A percentile compares a stretch with the other conserved stretches of the same genome.
These are phyloP conservation scores for Ceratocystis cubensis DNA, from an alignment of 2,329 filamentous ascomycete species.

Conservation along the genomic window DNA sequence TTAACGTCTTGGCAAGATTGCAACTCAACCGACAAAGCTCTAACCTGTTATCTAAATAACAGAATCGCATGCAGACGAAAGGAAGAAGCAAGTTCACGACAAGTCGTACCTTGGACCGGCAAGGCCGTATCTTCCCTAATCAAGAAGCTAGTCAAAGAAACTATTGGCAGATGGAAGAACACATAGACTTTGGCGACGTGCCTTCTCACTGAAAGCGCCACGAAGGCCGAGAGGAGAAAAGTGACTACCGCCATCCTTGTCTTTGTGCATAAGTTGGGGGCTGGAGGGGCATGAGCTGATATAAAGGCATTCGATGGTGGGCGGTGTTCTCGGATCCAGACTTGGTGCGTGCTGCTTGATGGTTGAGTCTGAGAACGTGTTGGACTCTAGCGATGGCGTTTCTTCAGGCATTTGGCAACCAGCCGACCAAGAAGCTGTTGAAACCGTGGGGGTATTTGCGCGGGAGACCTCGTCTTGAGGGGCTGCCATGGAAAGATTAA, in stretches of 20 bases:
- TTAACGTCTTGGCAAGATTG: not conserved
- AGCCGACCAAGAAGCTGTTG: not conserved
- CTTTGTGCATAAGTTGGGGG: slow-evolving; percentile 8
- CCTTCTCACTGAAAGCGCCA: not conserved
- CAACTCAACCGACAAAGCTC: not conserved
- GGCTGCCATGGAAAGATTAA: not conserved
- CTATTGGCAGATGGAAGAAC: slow-evolving; percentile 8
- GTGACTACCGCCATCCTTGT: not conserved
- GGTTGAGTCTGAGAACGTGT: slow-evolving; percentile 14
- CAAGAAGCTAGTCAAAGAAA: not conserved
- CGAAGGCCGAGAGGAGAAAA: slow-evolving; percentile 1
- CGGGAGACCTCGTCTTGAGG: slow-evolving; percentile 1
- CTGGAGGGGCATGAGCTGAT: slow-evolving; percentile 18
- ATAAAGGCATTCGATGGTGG: slow-evolving; percentile 1
- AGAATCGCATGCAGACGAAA: not conserved
- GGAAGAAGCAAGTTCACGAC: not conserved
- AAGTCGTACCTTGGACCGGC: not conserved
- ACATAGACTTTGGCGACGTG: slow-evolving; percentile 19
- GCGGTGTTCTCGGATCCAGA: not conserved
- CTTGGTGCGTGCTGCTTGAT: slow-evolving; percentile 2
- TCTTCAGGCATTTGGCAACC: slow-evolving; percentile 5
- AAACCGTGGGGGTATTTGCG: not conserved
- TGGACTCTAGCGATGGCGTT: slow-evolving; percentile 16
- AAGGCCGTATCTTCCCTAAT: not conserved
- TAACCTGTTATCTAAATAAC: not conserved